These are phyloP conservation scores for Rhizophlyctis rosea DNA, from an alignment of 192 early-diverging fungal genomes.

Conservation along the genomic window DNA sequence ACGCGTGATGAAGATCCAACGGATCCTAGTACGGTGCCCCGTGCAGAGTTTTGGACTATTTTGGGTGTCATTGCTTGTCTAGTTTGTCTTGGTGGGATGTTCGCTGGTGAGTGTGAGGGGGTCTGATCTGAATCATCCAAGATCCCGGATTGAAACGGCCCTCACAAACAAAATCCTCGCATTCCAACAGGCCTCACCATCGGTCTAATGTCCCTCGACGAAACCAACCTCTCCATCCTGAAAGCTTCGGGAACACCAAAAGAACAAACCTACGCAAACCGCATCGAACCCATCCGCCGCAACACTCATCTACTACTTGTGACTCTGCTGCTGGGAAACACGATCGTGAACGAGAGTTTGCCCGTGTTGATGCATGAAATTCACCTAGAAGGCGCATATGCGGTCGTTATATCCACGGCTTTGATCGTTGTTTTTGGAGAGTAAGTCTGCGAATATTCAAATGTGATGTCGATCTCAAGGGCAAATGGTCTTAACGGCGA, in stretches of 20 bases:
- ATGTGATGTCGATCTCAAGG: no score
- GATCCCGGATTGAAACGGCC: no score
- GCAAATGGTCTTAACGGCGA: no score
- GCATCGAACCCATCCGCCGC: constrained; percentile 82
- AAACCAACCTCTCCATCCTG: constrained; percentile 64
- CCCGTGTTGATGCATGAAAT: constrained; percentile 81
- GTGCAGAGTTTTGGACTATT: constrained; percentile 20
- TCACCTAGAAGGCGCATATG: constrained; percentile 62
- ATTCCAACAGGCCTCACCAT: constrained; percentile 30
- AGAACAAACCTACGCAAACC: constrained; percentile 71
- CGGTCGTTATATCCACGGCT: constrained; percentile 83
- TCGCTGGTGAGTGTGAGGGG: no score
- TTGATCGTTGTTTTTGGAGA: constrained; percentile 94
- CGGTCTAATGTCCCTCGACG: constrained; percentile 75
- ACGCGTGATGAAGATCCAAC: no score
- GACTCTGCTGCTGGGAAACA: constrained; percentile 88
- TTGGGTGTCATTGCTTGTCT: constrained; percentile 8
- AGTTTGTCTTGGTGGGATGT: constrained; percentile 19
- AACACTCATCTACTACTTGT: constrained; percentile 92
- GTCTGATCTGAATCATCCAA: no score
- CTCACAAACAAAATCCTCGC: background rate
- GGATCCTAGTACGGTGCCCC: no score
- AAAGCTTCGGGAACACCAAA: constrained; percentile 68
- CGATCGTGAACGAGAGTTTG: constrained; percentile 86
- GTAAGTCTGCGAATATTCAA: constrained; percentile 43